Conservation (phyloP, 148 eudicot species). For the Heliosperma pusillum region DNA sequence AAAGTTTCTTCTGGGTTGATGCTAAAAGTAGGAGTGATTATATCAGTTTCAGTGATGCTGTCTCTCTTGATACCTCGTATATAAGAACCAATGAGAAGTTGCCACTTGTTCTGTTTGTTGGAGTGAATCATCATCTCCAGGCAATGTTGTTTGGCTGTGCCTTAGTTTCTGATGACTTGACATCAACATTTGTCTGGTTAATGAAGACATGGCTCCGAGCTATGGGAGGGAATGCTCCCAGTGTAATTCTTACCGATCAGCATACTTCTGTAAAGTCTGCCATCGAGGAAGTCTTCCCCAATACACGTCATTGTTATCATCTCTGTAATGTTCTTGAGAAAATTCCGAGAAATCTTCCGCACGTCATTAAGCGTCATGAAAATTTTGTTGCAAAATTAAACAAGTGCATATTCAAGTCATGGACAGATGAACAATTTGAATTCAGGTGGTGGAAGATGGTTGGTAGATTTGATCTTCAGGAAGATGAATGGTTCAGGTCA, state of each 20-base stretch:
- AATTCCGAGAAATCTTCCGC: slow-evolving; percentile 38
- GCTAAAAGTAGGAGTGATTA: slow-evolving; percentile 52
- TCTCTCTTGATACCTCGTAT: slow-evolving; percentile 46
- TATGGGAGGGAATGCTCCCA: slow-evolving; percentile 44
- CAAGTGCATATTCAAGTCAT: slow-evolving; percentile 51
- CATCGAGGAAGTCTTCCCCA: slow-evolving; percentile 39
- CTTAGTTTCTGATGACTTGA: slow-evolving; percentile 43
- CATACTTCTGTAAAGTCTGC: slow-evolving; percentile 39
- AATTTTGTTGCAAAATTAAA: slow-evolving; percentile 37
- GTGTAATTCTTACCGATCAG: slow-evolving; percentile 39
- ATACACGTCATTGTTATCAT: slow-evolving; percentile 47
- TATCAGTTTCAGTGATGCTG: slow-evolving; percentile 42
- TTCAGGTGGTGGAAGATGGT: slow-evolving; percentile 53
- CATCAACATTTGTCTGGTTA: slow-evolving; percentile 45
- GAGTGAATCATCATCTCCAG: slow-evolving; percentile 54
- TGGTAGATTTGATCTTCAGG: slow-evolving; percentile 47
- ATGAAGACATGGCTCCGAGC: slow-evolving; percentile 57
- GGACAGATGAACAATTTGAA: slow-evolving; percentile 49
- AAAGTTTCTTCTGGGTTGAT: slow-evolving; percentile 56
- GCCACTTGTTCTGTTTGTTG: slow-evolving; percentile 43
- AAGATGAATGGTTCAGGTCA: slow-evolving; percentile 42
- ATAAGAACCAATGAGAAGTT: slow-evolving; percentile 40
- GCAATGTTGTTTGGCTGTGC: slow-evolving; percentile 52
- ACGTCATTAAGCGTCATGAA: slow-evolving; percentile 32
- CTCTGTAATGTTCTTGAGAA: slow-evolving; percentile 45